phyloP scores from a whole-genome alignment of 2,329 filamentous ascomycete genomes.

The Triangularia setosa region DNA sequence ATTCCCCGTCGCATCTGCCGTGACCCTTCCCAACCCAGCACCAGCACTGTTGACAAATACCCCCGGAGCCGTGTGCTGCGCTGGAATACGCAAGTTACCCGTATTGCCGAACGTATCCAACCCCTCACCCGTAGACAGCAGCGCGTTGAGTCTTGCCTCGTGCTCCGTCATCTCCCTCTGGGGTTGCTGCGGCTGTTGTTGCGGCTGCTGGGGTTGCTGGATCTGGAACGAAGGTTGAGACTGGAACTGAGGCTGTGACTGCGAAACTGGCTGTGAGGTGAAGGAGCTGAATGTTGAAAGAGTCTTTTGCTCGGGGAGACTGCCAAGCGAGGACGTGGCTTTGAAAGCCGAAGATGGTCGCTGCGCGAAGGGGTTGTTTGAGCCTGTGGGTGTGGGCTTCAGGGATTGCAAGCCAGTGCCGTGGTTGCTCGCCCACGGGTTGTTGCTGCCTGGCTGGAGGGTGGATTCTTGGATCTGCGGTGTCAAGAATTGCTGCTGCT shows the following conservation, averaged over 20 bases:
- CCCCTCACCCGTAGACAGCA: slow-evolving; percentile 83
- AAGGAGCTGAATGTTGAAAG: slow-evolving; percentile 56
- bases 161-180: slow-evolving; percentile 59
- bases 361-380: slow-evolving; percentile 91
- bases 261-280: slow-evolving; percentile 32
- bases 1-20: slow-evolving; percentile 67
- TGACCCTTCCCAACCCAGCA: slow-evolving; percentile 68
- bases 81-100: slow-evolving; percentile 90
- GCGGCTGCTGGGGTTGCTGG: slow-evolving; percentile 39
- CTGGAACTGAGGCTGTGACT: slow-evolving; percentile 32
- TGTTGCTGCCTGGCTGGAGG: slow-evolving; percentile 79
- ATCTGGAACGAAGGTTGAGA: slow-evolving; percentile 39
- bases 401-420: slow-evolving; percentile 60
- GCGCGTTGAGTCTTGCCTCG: slow-evolving; percentile 75
- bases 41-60: slow-evolving; percentile 97
- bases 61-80: slow-evolving; percentile 93
- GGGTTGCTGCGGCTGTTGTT: slow-evolving; percentile 42
- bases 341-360: slow-evolving; percentile 37
- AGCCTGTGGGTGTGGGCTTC: slow-evolving; percentile 83
- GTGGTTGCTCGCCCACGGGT: slow-evolving; percentile 76
- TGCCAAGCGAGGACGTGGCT: slow-evolving; percentile 55
- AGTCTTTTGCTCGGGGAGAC: slow-evolving; percentile 80
- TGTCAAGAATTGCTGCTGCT: slow-evolving; percentile 28
- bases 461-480: slow-evolving; percentile 51
- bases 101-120: slow-evolving; percentile 97